A percentile compares a stretch with the other conserved stretches of the same genome.
Evolutionary conservation across 768 basidiomycete species (phyloP).

Genomic region (Hygrocybe coccinea): DNA sequence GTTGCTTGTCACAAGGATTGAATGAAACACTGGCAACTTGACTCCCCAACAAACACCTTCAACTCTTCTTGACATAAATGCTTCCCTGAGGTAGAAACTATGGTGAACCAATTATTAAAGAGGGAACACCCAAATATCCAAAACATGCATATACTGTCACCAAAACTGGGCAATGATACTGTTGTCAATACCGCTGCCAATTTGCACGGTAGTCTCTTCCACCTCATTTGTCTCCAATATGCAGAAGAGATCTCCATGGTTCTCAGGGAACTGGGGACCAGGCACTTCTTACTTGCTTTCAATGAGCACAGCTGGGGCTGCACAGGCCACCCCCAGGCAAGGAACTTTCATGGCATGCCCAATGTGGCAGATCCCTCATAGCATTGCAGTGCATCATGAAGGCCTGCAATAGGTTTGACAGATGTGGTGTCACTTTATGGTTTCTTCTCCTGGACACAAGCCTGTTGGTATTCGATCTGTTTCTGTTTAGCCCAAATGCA

Average conservation of each 20-base stretch:
- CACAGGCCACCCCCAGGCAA: too few relatives aligned
- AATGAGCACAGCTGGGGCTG: not conserved
- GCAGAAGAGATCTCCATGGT: not conserved
- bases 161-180: not conserved
- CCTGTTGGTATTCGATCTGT: not conserved
- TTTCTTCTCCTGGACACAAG: conserved; percentile 4
- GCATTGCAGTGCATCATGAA: conserved; percentile 6
- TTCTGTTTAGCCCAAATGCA: not conserved
- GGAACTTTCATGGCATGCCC: too few relatives aligned
- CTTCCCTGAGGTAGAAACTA: not conserved
- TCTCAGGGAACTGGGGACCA: not conserved
- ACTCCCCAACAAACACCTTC: not conserved
- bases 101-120: not conserved
- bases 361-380: not conserved
- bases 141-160: not conserved
- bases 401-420: not conserved
- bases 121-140: not conserved
- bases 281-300: conserved; percentile 1
- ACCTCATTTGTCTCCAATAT: not conserved
- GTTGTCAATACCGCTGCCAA: not conserved
- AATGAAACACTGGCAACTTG: not conserved
- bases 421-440: not conserved
- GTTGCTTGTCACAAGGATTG: not conserved
- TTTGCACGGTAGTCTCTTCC: not conserved
- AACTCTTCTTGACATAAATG: not conserved